Conservation (phyloP, 768 basidiomycete genomes). For the Naematelia aurantialba region DNA sequence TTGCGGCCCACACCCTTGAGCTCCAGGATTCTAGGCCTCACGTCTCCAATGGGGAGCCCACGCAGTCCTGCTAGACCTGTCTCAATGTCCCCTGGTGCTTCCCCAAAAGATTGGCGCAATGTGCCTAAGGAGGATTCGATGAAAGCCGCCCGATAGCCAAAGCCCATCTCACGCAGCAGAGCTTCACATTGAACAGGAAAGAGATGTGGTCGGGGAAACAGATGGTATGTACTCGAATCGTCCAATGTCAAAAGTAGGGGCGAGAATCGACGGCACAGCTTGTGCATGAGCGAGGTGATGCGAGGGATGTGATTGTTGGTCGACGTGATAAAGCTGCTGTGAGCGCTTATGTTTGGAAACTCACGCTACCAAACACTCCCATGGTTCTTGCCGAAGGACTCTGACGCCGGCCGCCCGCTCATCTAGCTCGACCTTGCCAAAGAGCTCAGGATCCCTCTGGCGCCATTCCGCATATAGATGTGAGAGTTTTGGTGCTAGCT, state of each 20-base stretch:
- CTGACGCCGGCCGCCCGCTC: constrained; percentile 72
- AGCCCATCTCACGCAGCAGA: constrained; percentile 74
- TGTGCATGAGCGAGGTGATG: constrained; percentile 88
- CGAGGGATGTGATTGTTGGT: constrained; percentile 94
- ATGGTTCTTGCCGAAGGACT: constrained; percentile 86
- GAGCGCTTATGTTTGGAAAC: constrained; percentile 46
- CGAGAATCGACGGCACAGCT: constrained; percentile 73
- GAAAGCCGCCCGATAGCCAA: constrained; percentile 91
- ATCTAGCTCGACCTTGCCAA: constrained; percentile 58
- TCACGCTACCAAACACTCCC: constrained; percentile 91
- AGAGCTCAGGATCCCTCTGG: constrained; percentile 63
- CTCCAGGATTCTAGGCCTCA: constrained; percentile 70
- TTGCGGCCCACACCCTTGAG: constrained; percentile 92
- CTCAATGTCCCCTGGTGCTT: constrained; percentile 22
- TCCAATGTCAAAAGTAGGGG: constrained; percentile 59
- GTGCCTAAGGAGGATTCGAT: constrained; percentile 55
- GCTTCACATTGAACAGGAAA: constrained; percentile 55
- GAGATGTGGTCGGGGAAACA: constrained; percentile 66
- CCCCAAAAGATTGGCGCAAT: constrained; percentile 27
- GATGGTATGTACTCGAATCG: constrained; percentile 57
- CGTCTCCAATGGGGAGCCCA: constrained; percentile 56
- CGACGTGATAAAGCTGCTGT: constrained; percentile 85
- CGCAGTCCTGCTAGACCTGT: constrained; percentile 47
- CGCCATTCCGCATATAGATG: constrained; percentile 74
- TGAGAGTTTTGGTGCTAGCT: constrained; percentile 67